Evolutionary conservation across 1,284 basidiomycete species (phyloP), one percentile per base, ranked within the genome.

Genomic region (Ceratobasidium sp.): DNA sequence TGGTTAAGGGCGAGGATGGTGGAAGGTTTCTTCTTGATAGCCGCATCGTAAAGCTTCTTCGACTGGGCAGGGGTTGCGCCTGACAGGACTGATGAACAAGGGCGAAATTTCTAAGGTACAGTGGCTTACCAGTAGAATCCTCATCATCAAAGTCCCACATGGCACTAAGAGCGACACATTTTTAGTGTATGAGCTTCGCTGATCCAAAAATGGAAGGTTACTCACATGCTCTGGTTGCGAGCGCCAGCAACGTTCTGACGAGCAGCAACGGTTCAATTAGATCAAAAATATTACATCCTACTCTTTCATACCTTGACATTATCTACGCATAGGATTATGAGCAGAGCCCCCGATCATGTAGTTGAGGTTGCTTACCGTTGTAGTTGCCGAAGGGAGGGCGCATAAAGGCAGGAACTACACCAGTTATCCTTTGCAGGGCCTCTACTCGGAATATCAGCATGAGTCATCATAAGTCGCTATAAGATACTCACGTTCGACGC

Each of bases 341-440:
- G 46, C 20, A 53, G 1, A 6, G 18, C 9, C 5, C 15, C 1
- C 44, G 33, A 18, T 7, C 20, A 23, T 26, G 28, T 15, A 68
- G 18, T 23, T 33, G 60, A 55, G 55, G 20, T 3, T 15, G 44
- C 78, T 75, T 49, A 79, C 80, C 76, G 55, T 81, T 80, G 67
- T 79, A 79, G 18, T 77, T 66, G 49, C 80, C 80, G 46, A 61
- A 81, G 12, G 80, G 80, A 53, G 80, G 80, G 51, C 80, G 79
- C 77, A 81, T 78, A 46, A 73, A 79, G 12, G 79, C 75, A 18
- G 80, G 79, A 39, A 64, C 40, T 20, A 78, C 69, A 12, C 79
- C 79, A 9, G 68, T 23, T 53, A 80, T 78, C 68, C 51, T 64
- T 56, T 67, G 28, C 60, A 79, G 23, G 49, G 79, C 79, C 79